Evolutionary conservation across 495 filamentous ascomycete genomes (phyloP).

Genomic region (Podospora anserina): DNA sequence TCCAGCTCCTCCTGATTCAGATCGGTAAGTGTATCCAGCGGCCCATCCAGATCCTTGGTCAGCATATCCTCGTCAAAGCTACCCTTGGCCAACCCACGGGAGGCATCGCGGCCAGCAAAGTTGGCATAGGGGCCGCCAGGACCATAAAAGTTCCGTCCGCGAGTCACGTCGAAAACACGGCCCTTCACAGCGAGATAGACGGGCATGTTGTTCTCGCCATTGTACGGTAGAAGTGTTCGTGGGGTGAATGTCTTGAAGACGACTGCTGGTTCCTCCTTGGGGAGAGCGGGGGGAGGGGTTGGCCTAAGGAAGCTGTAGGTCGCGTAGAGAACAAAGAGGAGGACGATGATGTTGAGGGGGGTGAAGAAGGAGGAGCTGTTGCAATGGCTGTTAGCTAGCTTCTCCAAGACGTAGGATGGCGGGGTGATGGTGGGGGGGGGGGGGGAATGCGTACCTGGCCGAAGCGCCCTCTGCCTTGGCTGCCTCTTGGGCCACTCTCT

Average conservation of each 20-base stretch:
- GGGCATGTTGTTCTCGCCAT: conserved; percentile 68
- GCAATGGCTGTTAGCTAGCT: conserved; percentile 22
- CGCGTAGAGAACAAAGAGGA: conserved; percentile 65
- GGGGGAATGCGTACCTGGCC: conserved; percentile 21
- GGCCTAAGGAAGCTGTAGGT: conserved; percentile 64
- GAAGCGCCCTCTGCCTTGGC: conserved; percentile 27
- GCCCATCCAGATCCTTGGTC: conserved; percentile 84
- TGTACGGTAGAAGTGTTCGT: conserved; percentile 78
- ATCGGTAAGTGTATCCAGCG: conserved; percentile 76
- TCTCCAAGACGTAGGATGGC: conserved; percentile 5
- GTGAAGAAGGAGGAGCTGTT: conserved; percentile 58
- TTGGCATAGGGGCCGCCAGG: conserved; percentile 91
- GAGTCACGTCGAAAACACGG: conserved; percentile 79
- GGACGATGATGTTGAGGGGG: conserved; percentile 75
- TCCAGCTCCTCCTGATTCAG: conserved; percentile 75
- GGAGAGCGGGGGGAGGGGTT: conserved; percentile 48
- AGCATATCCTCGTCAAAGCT: conserved; percentile 97
- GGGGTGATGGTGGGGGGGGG: conserved; percentile 22
- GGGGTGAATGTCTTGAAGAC: conserved; percentile 94
- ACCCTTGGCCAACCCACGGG: conserved; percentile 79
- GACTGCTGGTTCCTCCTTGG: conserved; percentile 66
- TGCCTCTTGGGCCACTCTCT: conserved; percentile 50
- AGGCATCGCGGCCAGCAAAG: conserved; percentile 94
- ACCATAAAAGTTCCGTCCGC: conserved; percentile 87
- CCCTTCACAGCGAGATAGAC: conserved; percentile 86